phyloP scores from a whole-genome alignment of 2,329 filamentous ascomycete genomes.

The Trichophyton simii region DNA sequence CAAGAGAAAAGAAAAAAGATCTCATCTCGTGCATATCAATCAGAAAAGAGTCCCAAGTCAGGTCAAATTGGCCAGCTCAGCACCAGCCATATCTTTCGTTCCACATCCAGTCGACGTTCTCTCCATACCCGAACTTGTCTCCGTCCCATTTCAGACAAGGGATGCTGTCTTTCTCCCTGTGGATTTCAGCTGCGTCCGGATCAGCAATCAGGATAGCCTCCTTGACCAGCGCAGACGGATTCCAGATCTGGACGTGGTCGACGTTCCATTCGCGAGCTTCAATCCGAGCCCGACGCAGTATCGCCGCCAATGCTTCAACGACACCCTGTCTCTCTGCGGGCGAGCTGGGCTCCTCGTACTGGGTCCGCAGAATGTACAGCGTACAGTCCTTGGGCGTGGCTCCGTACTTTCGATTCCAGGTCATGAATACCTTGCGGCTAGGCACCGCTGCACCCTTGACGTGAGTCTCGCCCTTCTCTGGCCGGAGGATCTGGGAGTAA shows the following conservation, averaged over 20 bases:
- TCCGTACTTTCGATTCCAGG: constrained; percentile 32
- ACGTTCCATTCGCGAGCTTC: constrained; percentile 63
- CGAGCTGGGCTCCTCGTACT: constrained; percentile 29
- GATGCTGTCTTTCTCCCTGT: constrained; percentile 37
- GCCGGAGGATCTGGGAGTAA: constrained; percentile 52
- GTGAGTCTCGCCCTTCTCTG: constrained; percentile 36
- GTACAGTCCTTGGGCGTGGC: constrained; percentile 25
- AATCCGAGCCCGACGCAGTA: constrained; percentile 54
- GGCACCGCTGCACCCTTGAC: constrained; percentile 59
- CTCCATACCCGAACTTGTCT: constrained; percentile 23
- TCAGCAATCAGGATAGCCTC: constrained; percentile 31
- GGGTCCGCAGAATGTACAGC: constrained; percentile 32
- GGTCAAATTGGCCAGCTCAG: background rate
- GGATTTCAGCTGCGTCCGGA: constrained; percentile 27
- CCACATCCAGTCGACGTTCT: constrained; percentile 34
- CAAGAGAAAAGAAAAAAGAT: no score
- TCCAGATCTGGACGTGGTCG: constrained; percentile 67
- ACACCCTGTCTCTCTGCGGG: constrained; percentile 36
- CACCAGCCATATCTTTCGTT: constrained; percentile 42
- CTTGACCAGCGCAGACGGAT: constrained; percentile 49
- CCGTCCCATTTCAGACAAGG: constrained; percentile 37
- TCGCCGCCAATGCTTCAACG: constrained; percentile 45
- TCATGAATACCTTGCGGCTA: constrained; percentile 26
- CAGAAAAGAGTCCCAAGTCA: no score
- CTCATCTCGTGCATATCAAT: no score